These are phyloP conservation scores for Neopestalotiopsis sp. DNA, from an alignment of 2,329 filamentous ascomycete species.

Conservation along the genomic window DNA sequence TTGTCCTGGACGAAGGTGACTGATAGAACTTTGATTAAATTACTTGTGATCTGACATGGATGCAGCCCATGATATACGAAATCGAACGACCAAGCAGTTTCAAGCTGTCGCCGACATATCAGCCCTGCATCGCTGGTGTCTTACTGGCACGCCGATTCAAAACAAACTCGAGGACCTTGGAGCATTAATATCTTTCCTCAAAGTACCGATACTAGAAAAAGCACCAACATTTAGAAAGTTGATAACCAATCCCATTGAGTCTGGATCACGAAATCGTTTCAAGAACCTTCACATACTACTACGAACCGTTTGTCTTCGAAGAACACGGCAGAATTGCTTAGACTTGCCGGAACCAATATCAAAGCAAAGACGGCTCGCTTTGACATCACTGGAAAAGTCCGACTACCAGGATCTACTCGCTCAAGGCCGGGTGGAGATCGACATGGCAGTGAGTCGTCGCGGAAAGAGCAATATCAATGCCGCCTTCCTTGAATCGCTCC, in stretches of 20 bases:
- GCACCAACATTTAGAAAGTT: not conserved
- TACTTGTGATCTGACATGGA: no score
- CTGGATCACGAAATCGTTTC: not conserved
- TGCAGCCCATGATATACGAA: not conserved
- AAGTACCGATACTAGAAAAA: not conserved
- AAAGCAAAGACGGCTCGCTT: not conserved
- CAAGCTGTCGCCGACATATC: slow-evolving; percentile 3
- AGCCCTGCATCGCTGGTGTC: slow-evolving; percentile 11
- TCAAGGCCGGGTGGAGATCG: not conserved
- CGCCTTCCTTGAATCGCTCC: not conserved
- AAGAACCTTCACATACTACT: not conserved
- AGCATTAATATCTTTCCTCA: slow-evolving; percentile 2
- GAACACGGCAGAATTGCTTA: not conserved
- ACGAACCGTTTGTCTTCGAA: not conserved
- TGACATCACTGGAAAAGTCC: not conserved
- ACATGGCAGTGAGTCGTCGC: not conserved
- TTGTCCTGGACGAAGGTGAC: not conserved
- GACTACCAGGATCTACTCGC: not conserved
- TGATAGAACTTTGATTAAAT: fast-evolving
- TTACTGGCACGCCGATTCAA: slow-evolving; percentile 16
- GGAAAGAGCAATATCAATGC: not conserved
- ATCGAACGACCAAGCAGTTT: not conserved
- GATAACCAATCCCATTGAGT: not conserved
- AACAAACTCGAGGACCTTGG: slow-evolving; percentile 17
- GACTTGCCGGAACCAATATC: not conserved